Percentiles rank a stretch among this genome's conserved stretches.
Evolutionary conservation across 148 eudicot species (phyloP).

Genomic region (Linanthus parryae): DNA sequence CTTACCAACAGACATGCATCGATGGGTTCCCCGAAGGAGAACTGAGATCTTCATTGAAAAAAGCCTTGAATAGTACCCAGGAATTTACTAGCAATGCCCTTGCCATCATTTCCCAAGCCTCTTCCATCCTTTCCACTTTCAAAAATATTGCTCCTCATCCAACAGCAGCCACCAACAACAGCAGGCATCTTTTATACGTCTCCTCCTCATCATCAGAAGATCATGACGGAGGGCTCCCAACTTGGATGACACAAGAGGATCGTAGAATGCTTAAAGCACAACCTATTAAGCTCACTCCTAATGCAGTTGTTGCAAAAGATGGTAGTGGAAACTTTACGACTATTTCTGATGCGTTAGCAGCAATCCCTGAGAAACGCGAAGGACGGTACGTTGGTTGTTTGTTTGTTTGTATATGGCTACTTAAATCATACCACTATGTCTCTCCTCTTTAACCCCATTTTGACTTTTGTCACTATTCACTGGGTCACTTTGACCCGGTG

Average conservation of each 20-base stretch:
- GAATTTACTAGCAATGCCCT: slow-evolving; percentile 69
- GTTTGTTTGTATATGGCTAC: too few relatives aligned
- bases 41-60: slow-evolving; percentile 26
- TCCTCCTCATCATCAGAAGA: background rate
- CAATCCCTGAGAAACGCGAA: slow-evolving; percentile 35
- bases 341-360: slow-evolving; percentile 46
- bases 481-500: too few relatives aligned
- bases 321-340: slow-evolving; percentile 72
- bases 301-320: slow-evolving; percentile 66
- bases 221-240: slow-evolving; percentile 32
- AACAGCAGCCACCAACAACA: slow-evolving; percentile 18
- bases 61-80: slow-evolving; percentile 27
- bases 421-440: too few relatives aligned
- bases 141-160: background rate
- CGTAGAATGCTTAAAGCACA: slow-evolving; percentile 39
- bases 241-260: slow-evolving; percentile 48
- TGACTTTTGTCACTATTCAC: too few relatives aligned
- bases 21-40: slow-evolving; percentile 65
- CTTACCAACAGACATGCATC: slow-evolving; percentile 73
- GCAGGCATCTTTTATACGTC: too few relatives aligned
- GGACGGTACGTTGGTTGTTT: slow-evolving; percentile 63
- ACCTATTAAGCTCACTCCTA: slow-evolving; percentile 29
- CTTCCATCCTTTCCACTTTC: slow-evolving; percentile 24
- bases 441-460: too few relatives aligned
- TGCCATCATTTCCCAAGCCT: slow-evolving; percentile 41